Conservation (phyloP, 139 green algal genomes). For the Cymbomonas tetramitiformis region DNA sequence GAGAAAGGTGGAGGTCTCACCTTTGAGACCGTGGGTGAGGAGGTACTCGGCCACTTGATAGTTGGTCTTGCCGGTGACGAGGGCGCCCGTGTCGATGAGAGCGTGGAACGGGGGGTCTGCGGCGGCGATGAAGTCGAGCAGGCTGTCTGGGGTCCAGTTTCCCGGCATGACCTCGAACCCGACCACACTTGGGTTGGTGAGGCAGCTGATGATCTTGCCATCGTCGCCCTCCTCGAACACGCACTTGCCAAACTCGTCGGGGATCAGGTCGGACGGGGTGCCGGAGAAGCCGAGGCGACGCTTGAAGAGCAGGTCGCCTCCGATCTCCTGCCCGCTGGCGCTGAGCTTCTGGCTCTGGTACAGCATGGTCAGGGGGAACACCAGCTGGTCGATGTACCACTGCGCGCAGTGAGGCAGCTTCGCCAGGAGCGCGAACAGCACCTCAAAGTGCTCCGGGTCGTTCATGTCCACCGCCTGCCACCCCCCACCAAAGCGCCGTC, state of each 20-base stretch:
- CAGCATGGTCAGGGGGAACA: conserved; percentile 23
- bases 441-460: conserved; percentile 16
- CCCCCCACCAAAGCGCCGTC: too few species aligned
- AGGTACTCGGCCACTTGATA: conserved; percentile 19
- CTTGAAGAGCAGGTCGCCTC: conserved; percentile 20
- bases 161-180: background rate
- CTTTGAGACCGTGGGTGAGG: conserved; percentile 9
- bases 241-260: conserved; percentile 1
- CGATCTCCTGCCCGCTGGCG: conserved; percentile 21
- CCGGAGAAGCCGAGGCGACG: conserved; percentile 9
- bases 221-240: conserved; percentile 10
- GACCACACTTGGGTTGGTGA: conserved; percentile 9
- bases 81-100: conserved; percentile 21
- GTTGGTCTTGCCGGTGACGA: conserved; percentile 23
- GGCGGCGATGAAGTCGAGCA: conserved; percentile 4
- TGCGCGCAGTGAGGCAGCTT: conserved; percentile 4
- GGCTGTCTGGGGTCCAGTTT: background rate
- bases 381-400: conserved; percentile 15
- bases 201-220: conserved; percentile 3
- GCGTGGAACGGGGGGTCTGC: conserved; percentile 16
- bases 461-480: conserved; percentile 19
- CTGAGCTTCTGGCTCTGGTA: conserved; percentile 16
- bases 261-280: conserved; percentile 16
- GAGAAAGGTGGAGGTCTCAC: too few species aligned
- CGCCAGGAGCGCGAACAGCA: conserved; percentile 18